A percentile compares a stretch with the other conserved stretches of the same genome.
These are phyloP conservation scores for Thelephora aurantiotincta DNA, from an alignment of 768 basidiomycete species.

Conservation along the genomic window DNA sequence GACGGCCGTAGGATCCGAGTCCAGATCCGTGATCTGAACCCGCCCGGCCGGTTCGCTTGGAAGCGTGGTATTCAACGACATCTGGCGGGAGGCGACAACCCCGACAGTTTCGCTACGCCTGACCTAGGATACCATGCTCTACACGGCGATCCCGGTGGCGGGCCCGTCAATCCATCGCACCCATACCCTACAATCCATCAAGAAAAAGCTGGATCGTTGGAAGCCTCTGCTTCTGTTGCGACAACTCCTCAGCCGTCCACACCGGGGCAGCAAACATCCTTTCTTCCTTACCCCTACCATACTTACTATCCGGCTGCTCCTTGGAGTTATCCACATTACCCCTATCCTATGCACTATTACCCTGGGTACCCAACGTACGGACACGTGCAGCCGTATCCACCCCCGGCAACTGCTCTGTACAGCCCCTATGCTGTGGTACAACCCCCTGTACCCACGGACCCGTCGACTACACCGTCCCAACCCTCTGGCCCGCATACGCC, in stretches of 20 bases:
- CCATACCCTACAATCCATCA: neutral
- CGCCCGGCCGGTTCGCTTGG: constrained; percentile 32
- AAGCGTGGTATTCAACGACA: constrained; percentile 17
- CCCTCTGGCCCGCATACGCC: constrained; percentile 60
- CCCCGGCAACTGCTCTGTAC: constrained; percentile 9
- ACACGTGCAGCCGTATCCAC: constrained; percentile 22
- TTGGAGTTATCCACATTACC: constrained; percentile 38
- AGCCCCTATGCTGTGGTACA: constrained; percentile 17
- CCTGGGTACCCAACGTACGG: constrained; percentile 22
- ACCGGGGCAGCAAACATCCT: neutral
- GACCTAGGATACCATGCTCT: neutral
- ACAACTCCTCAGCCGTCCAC: neutral
- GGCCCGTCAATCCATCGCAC: neutral
- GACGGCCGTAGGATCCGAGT: constrained; percentile 65
- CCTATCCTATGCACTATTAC: constrained; percentile 38
- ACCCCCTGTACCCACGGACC: constrained; percentile 13
- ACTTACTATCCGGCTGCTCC: constrained; percentile 29
- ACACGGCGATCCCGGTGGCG: neutral
- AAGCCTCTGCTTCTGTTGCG: neutral
- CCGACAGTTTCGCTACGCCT: no score
- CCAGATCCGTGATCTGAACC: constrained; percentile 57
- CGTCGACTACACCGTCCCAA: constrained; percentile 14
- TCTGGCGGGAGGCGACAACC: neutral
- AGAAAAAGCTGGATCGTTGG: neutral
- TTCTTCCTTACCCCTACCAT: neutral